Conservation (phyloP, 1,284 basidiomycete species). For the Fomitopsis schrenkii region DNA sequence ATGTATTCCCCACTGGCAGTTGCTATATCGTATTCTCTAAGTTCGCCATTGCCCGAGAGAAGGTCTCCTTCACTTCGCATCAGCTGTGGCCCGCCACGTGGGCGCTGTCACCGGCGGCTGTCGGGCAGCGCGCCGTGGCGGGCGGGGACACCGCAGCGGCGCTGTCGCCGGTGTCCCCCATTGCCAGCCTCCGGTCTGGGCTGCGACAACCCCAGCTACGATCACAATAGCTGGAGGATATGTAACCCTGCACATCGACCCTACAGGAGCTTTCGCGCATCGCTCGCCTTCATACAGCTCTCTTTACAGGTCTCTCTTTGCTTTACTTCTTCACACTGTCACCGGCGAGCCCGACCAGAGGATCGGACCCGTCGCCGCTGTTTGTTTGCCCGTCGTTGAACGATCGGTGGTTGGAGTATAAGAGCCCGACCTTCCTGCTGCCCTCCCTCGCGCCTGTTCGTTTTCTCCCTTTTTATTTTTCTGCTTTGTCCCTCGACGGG, state of each 20-base stretch:
- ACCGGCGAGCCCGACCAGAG: conserved; percentile 10
- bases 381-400: conserved; percentile 21
- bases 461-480: conserved; percentile 12
- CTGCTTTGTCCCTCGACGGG: conserved; percentile 26
- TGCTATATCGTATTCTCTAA: background rate
- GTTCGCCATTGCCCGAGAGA: background rate
- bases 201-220: background rate
- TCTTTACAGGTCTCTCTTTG: background rate
- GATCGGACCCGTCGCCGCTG: conserved; percentile 13
- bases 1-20: background rate
- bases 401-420: conserved; percentile 11
- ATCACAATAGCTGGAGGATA: background rate
- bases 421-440: conserved; percentile 7
- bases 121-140: background rate
- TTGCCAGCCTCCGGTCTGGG: conserved; percentile 1
- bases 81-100: background rate
- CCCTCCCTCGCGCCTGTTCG: conserved; percentile 10
- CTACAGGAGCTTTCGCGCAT: background rate
- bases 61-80: background rate
- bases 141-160: background rate
- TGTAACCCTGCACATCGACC: background rate
- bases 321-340: background rate
- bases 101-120: background rate
- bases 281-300: background rate
- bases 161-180: background rate